phyloP scores from a whole-genome alignment of 2,329 filamentous ascomycete genomes.

The Rhinocladiella mackenziei region DNA sequence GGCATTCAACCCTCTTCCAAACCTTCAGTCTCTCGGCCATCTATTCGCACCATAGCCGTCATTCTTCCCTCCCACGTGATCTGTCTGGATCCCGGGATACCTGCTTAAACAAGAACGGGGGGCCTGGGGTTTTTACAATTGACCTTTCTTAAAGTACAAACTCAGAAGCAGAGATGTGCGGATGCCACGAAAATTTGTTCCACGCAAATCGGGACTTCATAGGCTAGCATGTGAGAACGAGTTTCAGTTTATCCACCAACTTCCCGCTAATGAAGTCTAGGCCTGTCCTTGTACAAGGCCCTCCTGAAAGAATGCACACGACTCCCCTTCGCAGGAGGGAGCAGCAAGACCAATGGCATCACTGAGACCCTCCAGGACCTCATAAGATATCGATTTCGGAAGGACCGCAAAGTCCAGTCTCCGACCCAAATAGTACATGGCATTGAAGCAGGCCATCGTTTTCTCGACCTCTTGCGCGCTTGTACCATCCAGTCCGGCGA shows the following conservation, averaged over 20 bases:
- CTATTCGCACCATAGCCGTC: too few species aligned
- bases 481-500: constrained; percentile 10
- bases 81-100: too few species aligned
- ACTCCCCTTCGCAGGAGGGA: constrained; percentile 29
- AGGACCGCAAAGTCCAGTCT: constrained; percentile 39
- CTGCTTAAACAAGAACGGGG: too few species aligned
- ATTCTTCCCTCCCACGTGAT: too few species aligned
- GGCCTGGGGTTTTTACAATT: too few species aligned
- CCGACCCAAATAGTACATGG: constrained; percentile 39
- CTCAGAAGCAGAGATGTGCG: constrained; percentile 28
- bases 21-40: too few species aligned
- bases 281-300: constrained; percentile 44
- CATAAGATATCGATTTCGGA: constrained; percentile 38
- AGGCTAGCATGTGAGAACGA: constrained; percentile 42
- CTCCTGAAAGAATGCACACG: constrained; percentile 42
- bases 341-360: not conserved
- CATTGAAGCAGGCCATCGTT: constrained; percentile 42
- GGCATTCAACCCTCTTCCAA: too few species aligned
- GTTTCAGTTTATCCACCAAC: not conserved
- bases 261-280: constrained; percentile 28
- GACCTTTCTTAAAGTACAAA: not conserved
- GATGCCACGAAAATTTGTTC: constrained; percentile 39
- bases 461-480: constrained; percentile 15
- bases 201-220: constrained; percentile 38
- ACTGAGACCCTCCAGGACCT: constrained; percentile 30